These are phyloP conservation scores for Carallia pectinifolia DNA, from an alignment of 345 rosid species.

Conservation along the genomic window DNA sequence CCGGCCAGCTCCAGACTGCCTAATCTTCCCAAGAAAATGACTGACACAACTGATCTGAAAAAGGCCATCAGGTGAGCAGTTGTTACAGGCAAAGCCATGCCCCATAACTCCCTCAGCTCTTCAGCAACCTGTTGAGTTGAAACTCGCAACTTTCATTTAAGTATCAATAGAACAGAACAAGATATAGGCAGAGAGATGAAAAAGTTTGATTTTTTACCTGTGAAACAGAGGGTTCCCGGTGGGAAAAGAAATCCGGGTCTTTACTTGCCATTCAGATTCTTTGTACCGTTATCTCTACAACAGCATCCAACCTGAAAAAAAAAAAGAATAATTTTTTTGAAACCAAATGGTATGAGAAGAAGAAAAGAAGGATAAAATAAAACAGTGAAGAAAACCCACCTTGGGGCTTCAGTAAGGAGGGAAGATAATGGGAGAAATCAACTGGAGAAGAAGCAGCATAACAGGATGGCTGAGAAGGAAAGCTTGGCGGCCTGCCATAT, in stretches of 20 bases:
- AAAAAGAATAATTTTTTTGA: neutral
- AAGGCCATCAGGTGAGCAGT: conserved; percentile 84
- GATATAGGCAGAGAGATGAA: neutral
- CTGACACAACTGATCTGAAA: conserved; percentile 76
- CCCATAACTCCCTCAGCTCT: conserved; percentile 81
- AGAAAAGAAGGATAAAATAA: neutral
- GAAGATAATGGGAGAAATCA: neutral
- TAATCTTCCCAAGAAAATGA: conserved; percentile 78
- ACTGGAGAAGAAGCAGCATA: no score
- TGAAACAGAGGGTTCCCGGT: conserved; percentile 45
- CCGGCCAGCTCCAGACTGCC: conserved; percentile 96
- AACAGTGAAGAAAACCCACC: neutral
- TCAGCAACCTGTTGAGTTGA: conserved; percentile 51
- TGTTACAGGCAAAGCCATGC: conserved; percentile 87
- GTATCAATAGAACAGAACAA: neutral
- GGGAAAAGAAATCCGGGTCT: conserved; percentile 45
- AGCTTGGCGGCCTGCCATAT: no score
- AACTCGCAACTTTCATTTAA: conserved; percentile 2
- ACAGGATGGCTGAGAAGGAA: no score
- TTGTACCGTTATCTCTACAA: neutral
- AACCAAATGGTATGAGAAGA: neutral
- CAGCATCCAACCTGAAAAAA: conserved; percentile 3
- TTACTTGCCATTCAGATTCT: conserved; percentile 43
- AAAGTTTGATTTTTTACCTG: conserved; percentile 36
- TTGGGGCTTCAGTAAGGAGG: neutral